These are phyloP conservation scores for Taxillus chinensis DNA, from an alignment of 164 flowering plant genomes.

Conservation along the genomic window DNA sequence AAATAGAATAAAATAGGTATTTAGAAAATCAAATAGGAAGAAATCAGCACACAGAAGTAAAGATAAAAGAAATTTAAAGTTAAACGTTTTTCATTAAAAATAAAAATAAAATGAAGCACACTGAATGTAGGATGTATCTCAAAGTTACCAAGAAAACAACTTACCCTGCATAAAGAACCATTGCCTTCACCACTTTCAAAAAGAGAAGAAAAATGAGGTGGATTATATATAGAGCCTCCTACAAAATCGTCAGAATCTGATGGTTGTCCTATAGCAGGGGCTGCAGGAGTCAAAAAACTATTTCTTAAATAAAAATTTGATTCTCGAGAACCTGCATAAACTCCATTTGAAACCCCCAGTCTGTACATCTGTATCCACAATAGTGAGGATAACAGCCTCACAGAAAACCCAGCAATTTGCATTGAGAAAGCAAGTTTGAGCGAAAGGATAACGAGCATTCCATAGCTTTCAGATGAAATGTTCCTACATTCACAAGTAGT, in stretches of 20 bases:
- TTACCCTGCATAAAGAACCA: conserved; percentile 33
- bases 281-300: conserved; percentile 62
- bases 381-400: conserved; percentile 63
- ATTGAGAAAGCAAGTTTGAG: conserved; percentile 61
- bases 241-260: conserved; percentile 47
- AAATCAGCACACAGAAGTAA: too few relatives aligned
- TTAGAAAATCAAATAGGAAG: too few relatives aligned
- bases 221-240: conserved; percentile 82
- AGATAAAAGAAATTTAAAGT: too few relatives aligned
- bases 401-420: conserved; percentile 65
- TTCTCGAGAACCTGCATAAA: conserved; percentile 25
- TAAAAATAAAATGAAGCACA: too few relatives aligned
- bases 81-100: too few relatives aligned
- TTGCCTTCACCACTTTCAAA: conserved; percentile 55
- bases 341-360: conserved; percentile 54
- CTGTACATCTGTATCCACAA: conserved; percentile 93
- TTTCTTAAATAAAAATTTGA: conserved; percentile 58
- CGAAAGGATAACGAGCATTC: conserved; percentile 38
- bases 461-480: conserved; percentile 40
- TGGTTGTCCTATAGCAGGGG: conserved; percentile 31
- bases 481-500: conserved; percentile 38
- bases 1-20: too few relatives aligned
- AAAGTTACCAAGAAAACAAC: not conserved
- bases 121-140: too few relatives aligned
- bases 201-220: conserved; percentile 71